phyloP scores from a whole-genome alignment of 2,329 filamentous ascomycete species.

The Aspergillus sergii region DNA sequence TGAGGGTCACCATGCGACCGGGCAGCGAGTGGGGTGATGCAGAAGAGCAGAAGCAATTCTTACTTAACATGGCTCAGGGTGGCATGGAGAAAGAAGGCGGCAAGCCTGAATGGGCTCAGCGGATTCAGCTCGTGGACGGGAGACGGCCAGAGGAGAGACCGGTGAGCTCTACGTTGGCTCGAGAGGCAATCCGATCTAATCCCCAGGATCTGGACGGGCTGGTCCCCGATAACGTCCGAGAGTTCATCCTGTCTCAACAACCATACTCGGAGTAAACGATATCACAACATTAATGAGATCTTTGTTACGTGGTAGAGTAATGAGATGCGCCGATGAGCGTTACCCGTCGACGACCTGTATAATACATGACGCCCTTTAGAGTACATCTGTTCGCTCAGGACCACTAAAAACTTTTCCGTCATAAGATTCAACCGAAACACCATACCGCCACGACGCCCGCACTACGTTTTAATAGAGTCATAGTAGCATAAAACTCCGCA shows the following conservation, averaged over 20 bases:
- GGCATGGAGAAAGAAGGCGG: constrained; percentile 40
- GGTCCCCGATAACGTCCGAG: constrained; percentile 36
- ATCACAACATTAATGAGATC: not conserved
- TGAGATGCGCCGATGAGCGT: not conserved
- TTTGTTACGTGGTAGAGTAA: not conserved
- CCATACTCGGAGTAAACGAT: constrained; percentile 31
- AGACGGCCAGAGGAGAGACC: constrained; percentile 36
- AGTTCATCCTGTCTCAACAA: constrained; percentile 35
- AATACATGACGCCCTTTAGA: not conserved
- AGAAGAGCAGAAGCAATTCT: constrained; percentile 43
- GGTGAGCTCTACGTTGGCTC: constrained; percentile 48
- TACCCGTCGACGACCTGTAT: not conserved
- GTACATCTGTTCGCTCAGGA: not conserved
- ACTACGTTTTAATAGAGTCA: not conserved
- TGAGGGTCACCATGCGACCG: constrained; percentile 48
- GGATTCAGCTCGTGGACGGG: constrained; percentile 46
- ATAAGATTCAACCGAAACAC: constrained; percentile 3
- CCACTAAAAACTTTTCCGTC: not conserved
- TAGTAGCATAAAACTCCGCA: not conserved
- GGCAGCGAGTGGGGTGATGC: constrained; percentile 43
- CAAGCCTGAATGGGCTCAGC: constrained; percentile 45
- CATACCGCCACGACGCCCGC: constrained; percentile 2
- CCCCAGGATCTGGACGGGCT: constrained; percentile 37
- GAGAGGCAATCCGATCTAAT: constrained; percentile 37
- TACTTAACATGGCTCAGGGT: constrained; percentile 41